A percentile compares a stretch with the other conserved stretches of the same genome.
Conservation (phyloP, 176 grass and related monocot species). For the Oryza australiensis region DNA sequence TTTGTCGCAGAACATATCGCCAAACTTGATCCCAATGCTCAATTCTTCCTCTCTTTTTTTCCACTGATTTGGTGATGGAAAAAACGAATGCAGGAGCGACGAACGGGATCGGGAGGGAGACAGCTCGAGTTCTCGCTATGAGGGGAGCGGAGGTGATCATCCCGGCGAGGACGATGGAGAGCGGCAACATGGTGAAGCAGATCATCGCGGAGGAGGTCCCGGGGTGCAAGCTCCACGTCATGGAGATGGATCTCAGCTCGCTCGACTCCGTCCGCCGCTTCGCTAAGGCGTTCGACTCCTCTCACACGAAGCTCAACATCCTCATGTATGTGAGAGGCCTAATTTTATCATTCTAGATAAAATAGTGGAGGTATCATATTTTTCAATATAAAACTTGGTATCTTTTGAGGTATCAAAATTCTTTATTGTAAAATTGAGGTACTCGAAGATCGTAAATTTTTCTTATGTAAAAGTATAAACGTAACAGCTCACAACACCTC, state of each 20-base stretch:
- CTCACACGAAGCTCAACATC: constrained; percentile 67
- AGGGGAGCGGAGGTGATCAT: constrained; percentile 85
- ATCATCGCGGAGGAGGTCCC: constrained; percentile 64
- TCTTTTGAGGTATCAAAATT: no score
- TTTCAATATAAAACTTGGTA: no score
- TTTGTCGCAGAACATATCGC: no score
- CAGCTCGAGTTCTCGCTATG: constrained; percentile 69
- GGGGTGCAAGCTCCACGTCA: constrained; percentile 52
- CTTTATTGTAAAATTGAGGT: no score
- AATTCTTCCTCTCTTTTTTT: neutral
- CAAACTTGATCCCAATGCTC: no score
- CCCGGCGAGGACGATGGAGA: constrained; percentile 62
- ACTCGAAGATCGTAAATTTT: no score
- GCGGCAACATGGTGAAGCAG: constrained; percentile 67
- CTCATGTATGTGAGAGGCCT: constrained; percentile 59
- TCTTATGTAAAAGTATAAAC: neutral
- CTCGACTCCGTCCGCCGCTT: constrained; percentile 66
- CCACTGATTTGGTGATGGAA: neutral
- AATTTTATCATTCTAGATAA: no score
- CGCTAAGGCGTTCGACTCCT: constrained; percentile 48
- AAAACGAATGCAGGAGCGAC: constrained; percentile 50
- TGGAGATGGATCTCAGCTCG: constrained; percentile 87
- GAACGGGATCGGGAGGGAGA: constrained; percentile 87
- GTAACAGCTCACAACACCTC: no score
- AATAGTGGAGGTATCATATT: no score